Percentiles rank a stretch among this genome's conserved stretches.
Evolutionary conservation across 768 basidiomycete genomes (phyloP).

Genomic region (Lentinus brumalis): DNA sequence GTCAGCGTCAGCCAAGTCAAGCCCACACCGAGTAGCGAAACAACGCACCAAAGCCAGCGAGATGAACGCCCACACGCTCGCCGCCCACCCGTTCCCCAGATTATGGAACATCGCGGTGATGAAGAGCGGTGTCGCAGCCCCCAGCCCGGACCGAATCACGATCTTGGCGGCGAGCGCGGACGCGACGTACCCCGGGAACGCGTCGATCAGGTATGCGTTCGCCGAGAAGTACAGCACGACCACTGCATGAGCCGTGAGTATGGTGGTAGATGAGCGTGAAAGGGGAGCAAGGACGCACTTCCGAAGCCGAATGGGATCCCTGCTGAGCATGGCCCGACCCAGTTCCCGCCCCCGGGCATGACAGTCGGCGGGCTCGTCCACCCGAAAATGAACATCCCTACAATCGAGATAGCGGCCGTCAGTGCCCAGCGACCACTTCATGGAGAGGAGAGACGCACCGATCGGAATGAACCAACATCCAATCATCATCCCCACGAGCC

Average conservation of each 20-base stretch:
- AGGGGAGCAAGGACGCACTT: neutral
- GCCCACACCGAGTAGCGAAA: too few species aligned
- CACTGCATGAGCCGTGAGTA: constrained; percentile 14
- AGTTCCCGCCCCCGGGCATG: constrained; percentile 37
- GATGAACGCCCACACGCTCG: constrained; percentile 39
- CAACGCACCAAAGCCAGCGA: constrained; percentile 31
- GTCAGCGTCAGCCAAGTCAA: too few species aligned
- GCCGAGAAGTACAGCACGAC: constrained; percentile 42
- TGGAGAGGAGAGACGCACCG: neutral
- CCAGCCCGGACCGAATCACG: constrained; percentile 37
- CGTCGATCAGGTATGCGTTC: constrained; percentile 43
- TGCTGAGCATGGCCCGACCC: constrained; percentile 38
- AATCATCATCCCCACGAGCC: constrained; percentile 41
- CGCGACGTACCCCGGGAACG: constrained; percentile 42
- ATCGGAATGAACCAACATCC: constrained; percentile 39
- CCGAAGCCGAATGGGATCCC: constrained; percentile 43
- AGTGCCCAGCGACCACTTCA: too few species aligned
- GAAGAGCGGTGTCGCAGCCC: constrained; percentile 39
- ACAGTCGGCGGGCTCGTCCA: constrained; percentile 41
- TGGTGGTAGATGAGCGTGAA: too few species aligned
- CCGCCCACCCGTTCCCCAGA: constrained; percentile 42
- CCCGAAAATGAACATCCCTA: constrained; percentile 43
- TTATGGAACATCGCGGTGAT: constrained; percentile 43
- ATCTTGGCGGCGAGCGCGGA: constrained; percentile 44
- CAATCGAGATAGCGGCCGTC: too few species aligned